Base-by-base conservation (phyloP, 768 basidiomycete species). In the Hygrocybe coccinea region DNA sequence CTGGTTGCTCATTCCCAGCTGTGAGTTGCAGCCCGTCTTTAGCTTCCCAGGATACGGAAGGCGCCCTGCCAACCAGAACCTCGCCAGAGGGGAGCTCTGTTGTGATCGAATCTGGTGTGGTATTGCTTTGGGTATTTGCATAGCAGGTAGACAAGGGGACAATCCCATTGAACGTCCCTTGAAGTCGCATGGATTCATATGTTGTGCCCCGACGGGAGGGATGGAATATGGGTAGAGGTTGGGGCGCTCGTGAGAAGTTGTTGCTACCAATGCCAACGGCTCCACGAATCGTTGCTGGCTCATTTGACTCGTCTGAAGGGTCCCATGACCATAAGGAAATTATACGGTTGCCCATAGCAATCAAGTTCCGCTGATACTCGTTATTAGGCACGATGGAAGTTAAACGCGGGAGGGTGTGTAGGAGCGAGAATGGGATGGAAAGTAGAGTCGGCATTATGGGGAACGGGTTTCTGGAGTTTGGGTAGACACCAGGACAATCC, bases 401-500 rank as follows among this genome's bases (percentile, higher is more conserved):
- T 17, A 47, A 25, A 47, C 46, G 46, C 3, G 46, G 46, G 46
- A 47, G 46, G 24, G n/a, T 47, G 25, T 47, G 46, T 12, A 47
- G 24, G 25, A 47, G 17, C 21, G 46, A 47, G 46, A 47, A 47
- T 15, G 46, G 46, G 14, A 47, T 47, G 15, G 46, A 47, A 15
- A 47, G 46, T 14, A 47, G 25, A 47, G 46, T 47, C 11, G 4
- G 3, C 14, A 47, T 47, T 29, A 19, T 21, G 14, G 46, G 46
- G 24, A 47, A 47, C 15, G 46, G 46, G 14, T 47, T 21, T 21
- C 15, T 15, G 19, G 21, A 22, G 46, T 29, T 29, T 25, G 46
- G 19, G 46, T 47, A 21, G 25, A 47, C 25, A 14, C 46, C 46
- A 47, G 46, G 46, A 47, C 46, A 47, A 47, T 47, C 46, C 15